Percentiles rank a stretch among this genome's conserved stretches.
Conservation (phyloP, 495 filamentous ascomycete genomes). For the Aspergillus mulundensis region DNA sequence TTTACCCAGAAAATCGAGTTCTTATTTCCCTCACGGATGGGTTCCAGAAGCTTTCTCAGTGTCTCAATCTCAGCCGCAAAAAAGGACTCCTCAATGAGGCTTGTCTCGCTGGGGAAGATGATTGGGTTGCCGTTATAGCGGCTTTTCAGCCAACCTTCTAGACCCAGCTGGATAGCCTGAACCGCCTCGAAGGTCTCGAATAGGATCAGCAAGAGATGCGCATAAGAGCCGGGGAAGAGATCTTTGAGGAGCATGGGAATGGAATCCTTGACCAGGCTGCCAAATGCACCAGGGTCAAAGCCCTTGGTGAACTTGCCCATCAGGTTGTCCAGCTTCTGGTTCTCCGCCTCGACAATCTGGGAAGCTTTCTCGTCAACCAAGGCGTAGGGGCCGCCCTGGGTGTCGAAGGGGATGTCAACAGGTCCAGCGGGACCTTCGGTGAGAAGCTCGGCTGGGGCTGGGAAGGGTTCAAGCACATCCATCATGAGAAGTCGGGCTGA, state of each 20-base stretch:
- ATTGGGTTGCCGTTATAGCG: slow-evolving; percentile 4
- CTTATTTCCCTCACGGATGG: slow-evolving; percentile 13
- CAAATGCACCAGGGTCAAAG: slow-evolving; percentile 21
- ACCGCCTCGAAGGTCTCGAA: slow-evolving; percentile 11
- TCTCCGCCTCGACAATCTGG: slow-evolving; percentile 13
- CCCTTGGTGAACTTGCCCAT: slow-evolving; percentile 20
- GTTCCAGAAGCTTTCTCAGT: slow-evolving; percentile 21
- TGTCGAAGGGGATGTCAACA: slow-evolving; percentile 14
- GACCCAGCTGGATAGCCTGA: slow-evolving; percentile 12
- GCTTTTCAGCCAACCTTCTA: slow-evolving; percentile 16
- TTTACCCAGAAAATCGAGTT: slow-evolving; percentile 20
- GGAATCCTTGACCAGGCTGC: slow-evolving; percentile 1
- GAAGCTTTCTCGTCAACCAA: slow-evolving; percentile 12
- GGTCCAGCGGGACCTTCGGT: not conserved
- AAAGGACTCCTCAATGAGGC: slow-evolving; percentile 14
- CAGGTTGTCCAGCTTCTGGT: slow-evolving; percentile 12
- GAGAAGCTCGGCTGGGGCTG: not conserved
- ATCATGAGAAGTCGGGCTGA: not conserved
- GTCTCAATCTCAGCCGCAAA: slow-evolving; percentile 21
- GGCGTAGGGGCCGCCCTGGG: not conserved
- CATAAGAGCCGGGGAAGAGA: slow-evolving; percentile 22
- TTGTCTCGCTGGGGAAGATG: slow-evolving; percentile 1
- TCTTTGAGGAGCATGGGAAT: slow-evolving; percentile 10
- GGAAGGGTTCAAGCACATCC: not conserved
- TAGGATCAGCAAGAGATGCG: slow-evolving; percentile 22